Evolutionary conservation across 768 basidiomycete genomes (phyloP).

Genomic region (Mycena sanguinolenta): DNA sequence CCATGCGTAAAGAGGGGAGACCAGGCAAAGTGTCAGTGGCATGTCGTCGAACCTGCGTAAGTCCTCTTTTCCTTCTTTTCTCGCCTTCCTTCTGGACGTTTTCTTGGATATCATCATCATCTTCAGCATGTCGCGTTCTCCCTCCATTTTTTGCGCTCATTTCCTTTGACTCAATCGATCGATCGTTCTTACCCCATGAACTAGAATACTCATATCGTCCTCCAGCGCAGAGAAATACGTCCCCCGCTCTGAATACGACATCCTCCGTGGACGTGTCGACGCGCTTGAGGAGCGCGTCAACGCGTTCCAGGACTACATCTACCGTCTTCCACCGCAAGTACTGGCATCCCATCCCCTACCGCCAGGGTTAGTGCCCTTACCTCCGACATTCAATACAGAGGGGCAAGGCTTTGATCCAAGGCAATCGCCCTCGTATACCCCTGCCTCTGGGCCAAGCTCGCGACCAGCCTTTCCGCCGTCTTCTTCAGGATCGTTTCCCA

Average conservation of each 20-base stretch:
- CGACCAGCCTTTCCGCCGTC: not conserved
- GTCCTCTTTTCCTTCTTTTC: constrained; percentile 44
- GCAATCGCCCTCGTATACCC: not conserved
- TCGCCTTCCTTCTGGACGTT: not conserved
- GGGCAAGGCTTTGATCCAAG: not conserved
- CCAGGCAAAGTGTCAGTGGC: constrained; percentile 86
- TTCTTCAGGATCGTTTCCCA: not conserved
- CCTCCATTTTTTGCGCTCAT: too few relatives aligned
- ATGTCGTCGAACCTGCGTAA: constrained; percentile 85
- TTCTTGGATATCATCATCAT: not conserved
- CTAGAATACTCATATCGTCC: not conserved
- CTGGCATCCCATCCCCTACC: not conserved
- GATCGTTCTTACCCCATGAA: not conserved
- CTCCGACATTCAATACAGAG: too few relatives aligned
- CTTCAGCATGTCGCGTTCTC: too few relatives aligned
- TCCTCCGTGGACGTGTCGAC: constrained; percentile 75
- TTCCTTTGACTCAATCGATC: too few relatives aligned
- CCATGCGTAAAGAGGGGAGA: constrained; percentile 87
- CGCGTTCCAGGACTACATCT: constrained; percentile 61
- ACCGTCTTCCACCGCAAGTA: not conserved
- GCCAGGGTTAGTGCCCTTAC: not conserved
- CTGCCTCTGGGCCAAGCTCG: not conserved
- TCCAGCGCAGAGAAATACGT: constrained; percentile 81
- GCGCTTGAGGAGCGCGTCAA: constrained; percentile 59
- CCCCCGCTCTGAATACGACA: constrained; percentile 81